Evolutionary conservation across 208 protist species (phyloP).

Genomic region (Leishmania major): DNA sequence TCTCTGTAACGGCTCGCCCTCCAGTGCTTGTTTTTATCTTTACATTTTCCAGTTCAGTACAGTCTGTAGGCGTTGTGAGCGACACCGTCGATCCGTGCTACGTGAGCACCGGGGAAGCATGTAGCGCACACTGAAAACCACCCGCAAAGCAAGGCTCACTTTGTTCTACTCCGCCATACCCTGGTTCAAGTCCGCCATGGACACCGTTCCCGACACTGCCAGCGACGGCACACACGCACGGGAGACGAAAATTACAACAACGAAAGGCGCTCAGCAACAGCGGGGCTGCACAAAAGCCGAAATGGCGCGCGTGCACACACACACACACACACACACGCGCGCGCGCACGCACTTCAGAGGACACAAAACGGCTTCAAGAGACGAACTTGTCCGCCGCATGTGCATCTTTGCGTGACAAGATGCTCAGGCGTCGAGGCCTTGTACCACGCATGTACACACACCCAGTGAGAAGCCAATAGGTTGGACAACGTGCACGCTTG

Average conservation of each 20-base stretch:
- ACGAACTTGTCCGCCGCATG: not conserved
- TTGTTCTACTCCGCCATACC: not conserved
- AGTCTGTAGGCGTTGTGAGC: not conserved
- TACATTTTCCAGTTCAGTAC: not conserved
- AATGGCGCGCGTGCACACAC: not conserved
- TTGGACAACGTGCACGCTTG: not conserved
- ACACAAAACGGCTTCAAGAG: not conserved
- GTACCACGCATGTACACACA: not conserved
- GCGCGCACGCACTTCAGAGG: not conserved
- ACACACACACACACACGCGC: not conserved
- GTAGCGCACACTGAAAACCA: not conserved
- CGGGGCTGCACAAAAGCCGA: not conserved
- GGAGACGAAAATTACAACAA: not conserved
- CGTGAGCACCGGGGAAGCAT: not conserved
- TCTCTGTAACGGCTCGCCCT: not conserved
- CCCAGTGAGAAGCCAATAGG: not conserved
- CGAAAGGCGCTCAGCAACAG: not conserved
- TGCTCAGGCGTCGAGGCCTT: not conserved
- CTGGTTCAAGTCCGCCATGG: not conserved
- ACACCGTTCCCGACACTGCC: not conserved
- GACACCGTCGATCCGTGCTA: not conserved
- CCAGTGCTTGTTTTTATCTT: not conserved
- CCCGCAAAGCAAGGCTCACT: not conserved
- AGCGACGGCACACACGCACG: not conserved
- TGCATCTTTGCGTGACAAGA: not conserved